Base-by-base conservation (phyloP, 2,329 filamentous ascomycete species). In the Plenodomus biglobosus region DNA sequence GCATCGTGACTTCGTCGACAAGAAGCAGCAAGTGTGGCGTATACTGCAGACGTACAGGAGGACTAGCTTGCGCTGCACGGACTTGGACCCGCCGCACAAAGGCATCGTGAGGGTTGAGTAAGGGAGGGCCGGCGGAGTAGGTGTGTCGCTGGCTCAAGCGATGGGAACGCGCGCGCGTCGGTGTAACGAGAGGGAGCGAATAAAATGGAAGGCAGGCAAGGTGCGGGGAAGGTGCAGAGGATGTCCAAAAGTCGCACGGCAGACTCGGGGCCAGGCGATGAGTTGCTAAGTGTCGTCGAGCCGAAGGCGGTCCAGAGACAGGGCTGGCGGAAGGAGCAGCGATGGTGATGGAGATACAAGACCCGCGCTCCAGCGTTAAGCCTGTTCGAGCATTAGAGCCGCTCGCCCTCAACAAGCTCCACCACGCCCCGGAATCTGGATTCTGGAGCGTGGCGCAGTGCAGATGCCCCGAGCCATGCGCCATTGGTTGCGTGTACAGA, bases 1-100 rank as follows among this genome's bases (percentile, higher is more conserved):
- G 55, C 63, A 56, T 55, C 30, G 16, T 44, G 39, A 36, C 18
- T 49, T 27, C 44, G 27, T 18, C 35, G 34, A 40, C 37, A 18
- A 36, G 37, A 42, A 24, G 43, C 40, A 52, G 62, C 53, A 48
- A 44, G 41, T 37, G 44, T 42, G 36, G 42, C 51, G 55, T 50
- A 46, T 41, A 38, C 37, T 41, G 69, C 55, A 49, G 54, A 82
- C 83, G 70, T 77, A 95, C 88, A 96, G 81, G 65, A 96, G 82
- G 68, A 96, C 91, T 77, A 96, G 88, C 85, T 96, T 96, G 77
- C 91, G 89, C 83, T 95, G 89, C 65, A 92, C 90, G 46, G 89
- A 91, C 79, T 95, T 79, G 50, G 73, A 74, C 60, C 76, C 76
- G 68, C 77, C 76, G 62, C 76, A 78, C 65, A 78, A 69, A 61